phyloP scores from a whole-genome alignment of 768 basidiomycete species.

The Paxillus ammoniavirescens region DNA sequence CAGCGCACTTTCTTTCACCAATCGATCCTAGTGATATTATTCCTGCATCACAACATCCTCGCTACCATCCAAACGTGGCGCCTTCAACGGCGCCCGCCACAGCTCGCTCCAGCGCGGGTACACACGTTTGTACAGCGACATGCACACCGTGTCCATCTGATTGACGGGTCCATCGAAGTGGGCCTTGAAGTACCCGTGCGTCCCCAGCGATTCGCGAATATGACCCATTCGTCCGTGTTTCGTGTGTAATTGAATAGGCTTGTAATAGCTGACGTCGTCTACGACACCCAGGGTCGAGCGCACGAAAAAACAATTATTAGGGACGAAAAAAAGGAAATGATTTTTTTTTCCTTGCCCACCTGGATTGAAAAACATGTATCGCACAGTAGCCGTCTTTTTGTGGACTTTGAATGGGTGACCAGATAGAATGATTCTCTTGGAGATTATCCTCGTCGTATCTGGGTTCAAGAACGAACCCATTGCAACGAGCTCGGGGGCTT shows the following conservation, averaged over 20 bases:
- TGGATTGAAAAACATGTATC: conserved; percentile 97
- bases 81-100: conserved; percentile 36
- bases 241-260: conserved; percentile 89
- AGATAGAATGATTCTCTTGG: conserved; percentile 92
- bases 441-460: conserved; percentile 87
- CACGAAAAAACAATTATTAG: not conserved
- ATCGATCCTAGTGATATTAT: not conserved
- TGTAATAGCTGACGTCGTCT: conserved; percentile 91
- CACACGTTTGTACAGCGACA: conserved; percentile 93
- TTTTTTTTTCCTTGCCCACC: conserved; percentile 39
- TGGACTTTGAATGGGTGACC: conserved; percentile 97
- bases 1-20: not conserved
- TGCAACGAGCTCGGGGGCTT: conserved; percentile 83
- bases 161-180: conserved; percentile 90
- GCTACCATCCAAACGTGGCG: not conserved
- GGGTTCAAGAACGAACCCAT: conserved; percentile 85
- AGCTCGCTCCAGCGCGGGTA: conserved; percentile 82
- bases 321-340: not conserved
- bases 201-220: conserved; percentile 88
- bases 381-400: conserved; percentile 94
- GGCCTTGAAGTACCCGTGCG: conserved; percentile 97
- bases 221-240: conserved; percentile 90
- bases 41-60: conserved; percentile 30
- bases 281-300: conserved; percentile 7
- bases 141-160: conserved; percentile 97